Conservation (phyloP, 2,329 filamentous ascomycete genomes). For the Claviceps sp. region DNA sequence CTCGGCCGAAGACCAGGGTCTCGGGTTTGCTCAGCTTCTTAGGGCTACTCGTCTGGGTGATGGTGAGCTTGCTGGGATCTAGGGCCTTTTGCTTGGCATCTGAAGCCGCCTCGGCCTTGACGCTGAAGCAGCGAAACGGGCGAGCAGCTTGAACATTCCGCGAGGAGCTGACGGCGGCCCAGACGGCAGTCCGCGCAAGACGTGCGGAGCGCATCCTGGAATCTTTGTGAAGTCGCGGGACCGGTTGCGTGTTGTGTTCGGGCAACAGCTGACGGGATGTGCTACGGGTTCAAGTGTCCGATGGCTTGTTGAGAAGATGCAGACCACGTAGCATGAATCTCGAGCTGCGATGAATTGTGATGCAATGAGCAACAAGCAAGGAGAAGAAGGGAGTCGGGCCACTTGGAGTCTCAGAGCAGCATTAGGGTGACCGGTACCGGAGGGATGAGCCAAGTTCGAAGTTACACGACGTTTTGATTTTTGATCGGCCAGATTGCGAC, state of each 20-base stretch:
- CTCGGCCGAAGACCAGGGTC: conserved; percentile 77
- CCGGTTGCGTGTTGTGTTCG: background rate
- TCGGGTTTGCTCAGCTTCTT: conserved; percentile 61
- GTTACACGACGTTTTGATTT: background rate
- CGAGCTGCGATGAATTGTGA: background rate
- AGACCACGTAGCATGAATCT: background rate
- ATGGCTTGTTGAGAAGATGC: background rate
- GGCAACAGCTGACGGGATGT: too few relatives aligned
- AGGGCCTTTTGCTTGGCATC: conserved; percentile 48
- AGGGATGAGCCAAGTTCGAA: background rate
- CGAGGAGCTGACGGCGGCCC: conserved; percentile 20
- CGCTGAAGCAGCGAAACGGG: conserved; percentile 33
- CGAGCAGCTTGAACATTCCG: conserved; percentile 20
- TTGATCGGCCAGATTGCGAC: background rate
- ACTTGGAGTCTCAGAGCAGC: background rate
- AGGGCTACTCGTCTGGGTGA: conserved; percentile 63
- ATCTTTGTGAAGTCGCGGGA: background rate
- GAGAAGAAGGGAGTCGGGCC: background rate
- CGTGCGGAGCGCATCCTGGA: conserved; percentile 18
- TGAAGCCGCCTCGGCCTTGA: conserved; percentile 36
- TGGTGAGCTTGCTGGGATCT: conserved; percentile 61
- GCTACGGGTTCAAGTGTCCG: background rate
- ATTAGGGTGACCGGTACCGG: conserved; percentile 5
- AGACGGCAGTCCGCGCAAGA: conserved; percentile 19
- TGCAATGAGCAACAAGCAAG: background rate